These are phyloP conservation scores for Penicillium sp. DNA, from an alignment of 2,329 filamentous ascomycete species.

Conservation along the genomic window DNA sequence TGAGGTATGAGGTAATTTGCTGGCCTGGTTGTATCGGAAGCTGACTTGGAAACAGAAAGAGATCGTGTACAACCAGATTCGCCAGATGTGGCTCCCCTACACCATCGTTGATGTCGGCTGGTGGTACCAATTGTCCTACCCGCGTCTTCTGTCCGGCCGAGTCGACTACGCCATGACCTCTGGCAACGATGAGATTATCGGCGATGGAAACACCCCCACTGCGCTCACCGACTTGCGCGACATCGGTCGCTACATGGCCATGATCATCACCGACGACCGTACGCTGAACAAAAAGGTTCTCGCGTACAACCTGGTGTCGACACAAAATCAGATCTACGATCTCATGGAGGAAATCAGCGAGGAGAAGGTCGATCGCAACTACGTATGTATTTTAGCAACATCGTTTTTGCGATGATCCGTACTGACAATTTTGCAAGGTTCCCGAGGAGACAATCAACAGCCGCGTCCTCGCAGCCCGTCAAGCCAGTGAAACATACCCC, in stretches of 20 bases:
- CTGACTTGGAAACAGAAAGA: conserved; percentile 42
- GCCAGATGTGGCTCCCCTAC: conserved; percentile 48
- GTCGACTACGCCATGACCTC: conserved; percentile 43
- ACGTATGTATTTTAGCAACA: conserved; percentile 27
- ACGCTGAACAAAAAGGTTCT: conserved; percentile 53
- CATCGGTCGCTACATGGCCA: conserved; percentile 49
- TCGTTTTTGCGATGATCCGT: not conserved
- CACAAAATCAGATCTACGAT: conserved; percentile 45
- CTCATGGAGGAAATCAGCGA: conserved; percentile 47
- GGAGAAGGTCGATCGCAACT: conserved; percentile 43
- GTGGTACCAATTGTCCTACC: conserved; percentile 52
- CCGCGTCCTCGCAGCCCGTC: conserved; percentile 31
- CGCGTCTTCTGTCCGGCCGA: conserved; percentile 43
- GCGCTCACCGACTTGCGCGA: conserved; percentile 50
- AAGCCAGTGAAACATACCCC: conserved; percentile 36
- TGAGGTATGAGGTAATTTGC: conserved; percentile 25
- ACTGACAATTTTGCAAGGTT: conserved; percentile 22
- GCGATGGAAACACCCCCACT: conserved; percentile 44
- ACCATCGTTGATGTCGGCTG: conserved; percentile 56
- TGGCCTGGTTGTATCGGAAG: not conserved
- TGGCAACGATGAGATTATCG: conserved; percentile 38
- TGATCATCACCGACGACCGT: conserved; percentile 49
- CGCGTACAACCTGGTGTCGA: conserved; percentile 45
- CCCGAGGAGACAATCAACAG: conserved; percentile 33
- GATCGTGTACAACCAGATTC: conserved; percentile 47